Base-by-base conservation (phyloP, 2,329 filamentous ascomycete species). In the Fusarium bactridioides region DNA sequence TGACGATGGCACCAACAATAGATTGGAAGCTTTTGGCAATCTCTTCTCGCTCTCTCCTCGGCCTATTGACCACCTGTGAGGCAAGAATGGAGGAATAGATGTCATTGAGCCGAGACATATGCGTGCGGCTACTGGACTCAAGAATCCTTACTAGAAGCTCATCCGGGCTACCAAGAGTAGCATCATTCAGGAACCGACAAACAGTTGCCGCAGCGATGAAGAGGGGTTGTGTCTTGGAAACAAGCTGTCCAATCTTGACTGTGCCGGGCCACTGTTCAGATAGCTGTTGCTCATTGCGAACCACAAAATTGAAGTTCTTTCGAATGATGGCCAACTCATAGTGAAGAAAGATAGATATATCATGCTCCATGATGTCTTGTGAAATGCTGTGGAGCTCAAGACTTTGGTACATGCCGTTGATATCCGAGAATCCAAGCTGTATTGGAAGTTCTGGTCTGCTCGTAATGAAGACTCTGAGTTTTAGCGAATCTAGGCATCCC, bases 401-500 rank as follows among this genome's bases (percentile, higher is more conserved):
- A 23, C 37, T 5, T 10, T 55, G 25, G 15, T 55, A 55, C 23
- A 10, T 23, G 11, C 37, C 51, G 10, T 41, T 41, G 10, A 55
- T 41, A 7, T 55, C 37, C 0, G 29, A 11, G 6, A 55, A 55
- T 19, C 51, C 37, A 5, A 55, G 37, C 2, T 19, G 25, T 3
- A 55, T 43, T 5, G 27, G 53, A 10, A 55, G 53, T 11, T 55
- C 53, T 23, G 53, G 53, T 16, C 53, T 27, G 27, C 53, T 43
- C 0, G 53, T 55, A 2, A 55, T 31, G 4, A 55, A 55, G 0
- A 43, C 53, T 2, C 53, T 41, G 11, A 55, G n/a, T 4, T 19
- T 23, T 0, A 31, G 10, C 10, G n/a, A n/a, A 13, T 25, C 25
- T 5, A 5, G 16, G 2, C 2, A 11, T 13, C 19, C 10, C 8